Evolutionary conservation across 1,284 basidiomycete genomes (phyloP), one percentile per base, ranked within the genome.

Genomic region (Cutaneotrichosporon daszewskae): DNA sequence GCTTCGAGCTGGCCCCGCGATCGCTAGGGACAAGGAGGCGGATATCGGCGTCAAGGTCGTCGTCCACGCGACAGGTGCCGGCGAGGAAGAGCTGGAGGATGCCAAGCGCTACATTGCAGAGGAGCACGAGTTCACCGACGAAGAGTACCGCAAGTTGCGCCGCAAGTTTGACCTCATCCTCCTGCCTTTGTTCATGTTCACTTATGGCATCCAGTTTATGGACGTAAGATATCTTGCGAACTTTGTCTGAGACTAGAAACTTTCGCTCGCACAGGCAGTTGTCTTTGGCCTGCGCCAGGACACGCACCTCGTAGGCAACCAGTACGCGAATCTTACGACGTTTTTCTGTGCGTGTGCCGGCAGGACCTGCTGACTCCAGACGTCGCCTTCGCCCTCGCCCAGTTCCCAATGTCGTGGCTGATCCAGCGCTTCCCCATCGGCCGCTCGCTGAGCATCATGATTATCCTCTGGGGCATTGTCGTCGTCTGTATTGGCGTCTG

Each of bases 341-440:
- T 45, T 52, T 29, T 55, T 54, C 48, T 57, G 37, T 38, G 24
- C 14, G 40, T 29, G 20, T 12, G 4, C 8, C 7, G 4, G 14
- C 25, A 10, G 16, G 5, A 16, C 13, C 36, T 9, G 23, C 16
- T 29, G 5, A 17, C 28, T 1, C 2, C 17, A 48, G 41, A 59
- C 40, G 23, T 54, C 19, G 49, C 53, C 16, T 59, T 57, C 43
- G 50, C 45, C 22, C 43, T 47, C 8, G 53, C 53, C 2, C 51
- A 55, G 24, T 29, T 59, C n/a, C 59, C 59, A 5, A 53, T 61
- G 42, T 25, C 27, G 2, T 55, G 32, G 29, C n/a, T 51, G 13
- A 42, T 61, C 18, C 59, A 61, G 45, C 47, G 50, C 3, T 44
- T 59, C 39, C 57, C 55, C 5, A 48, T 61, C 43, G 59, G 57